A percentile compares a stretch with the other conserved stretches of the same genome.
Evolutionary conservation across 2,329 filamentous ascomycete species (phyloP).

Genomic region (Ramichloridium luteum): DNA sequence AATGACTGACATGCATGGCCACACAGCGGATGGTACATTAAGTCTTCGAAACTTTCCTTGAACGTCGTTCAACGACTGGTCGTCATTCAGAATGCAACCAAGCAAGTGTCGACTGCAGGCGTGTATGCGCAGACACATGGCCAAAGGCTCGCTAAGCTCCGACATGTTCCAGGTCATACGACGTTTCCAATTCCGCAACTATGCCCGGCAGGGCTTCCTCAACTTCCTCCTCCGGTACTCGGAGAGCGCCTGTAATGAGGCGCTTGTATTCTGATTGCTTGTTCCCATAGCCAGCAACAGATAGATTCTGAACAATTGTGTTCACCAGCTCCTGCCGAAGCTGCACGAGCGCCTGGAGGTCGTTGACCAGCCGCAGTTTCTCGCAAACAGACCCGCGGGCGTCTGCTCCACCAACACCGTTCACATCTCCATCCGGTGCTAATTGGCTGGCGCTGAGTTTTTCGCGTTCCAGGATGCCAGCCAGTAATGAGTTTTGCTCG

Average conservation of each 20-base stretch:
- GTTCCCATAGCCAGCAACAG: conserved; percentile 54
- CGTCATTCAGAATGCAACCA: neutral
- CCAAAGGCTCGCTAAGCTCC: neutral
- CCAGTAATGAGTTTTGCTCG: conserved; percentile 31
- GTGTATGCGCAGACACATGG: neutral
- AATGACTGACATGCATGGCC: too few species aligned
- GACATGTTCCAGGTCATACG: neutral
- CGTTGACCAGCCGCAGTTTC: conserved; percentile 45
- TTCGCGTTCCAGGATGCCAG: conserved; percentile 20
- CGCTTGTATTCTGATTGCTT: conserved; percentile 62
- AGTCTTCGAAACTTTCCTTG: too few species aligned
- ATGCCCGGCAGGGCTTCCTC: conserved; percentile 48
- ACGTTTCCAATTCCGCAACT: conserved; percentile 33
- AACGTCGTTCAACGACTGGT: too few species aligned
- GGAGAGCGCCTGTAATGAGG: conserved; percentile 56
- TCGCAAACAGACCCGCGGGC: conserved; percentile 38
- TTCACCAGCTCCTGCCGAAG: conserved; percentile 50
- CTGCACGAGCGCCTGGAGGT: conserved; percentile 43
- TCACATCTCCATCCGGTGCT: conserved; percentile 9
- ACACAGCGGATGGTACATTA: too few species aligned
- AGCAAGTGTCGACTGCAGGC: neutral
- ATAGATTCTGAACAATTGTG: conserved; percentile 57
- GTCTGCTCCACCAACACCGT: conserved; percentile 12
- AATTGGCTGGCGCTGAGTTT: conserved; percentile 22
- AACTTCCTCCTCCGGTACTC: conserved; percentile 55